Percentiles rank a stretch among this genome's conserved stretches.
These are phyloP conservation scores for Persicaria maculosa DNA, from an alignment of 148 eudicot genomes.

Conservation along the genomic window DNA sequence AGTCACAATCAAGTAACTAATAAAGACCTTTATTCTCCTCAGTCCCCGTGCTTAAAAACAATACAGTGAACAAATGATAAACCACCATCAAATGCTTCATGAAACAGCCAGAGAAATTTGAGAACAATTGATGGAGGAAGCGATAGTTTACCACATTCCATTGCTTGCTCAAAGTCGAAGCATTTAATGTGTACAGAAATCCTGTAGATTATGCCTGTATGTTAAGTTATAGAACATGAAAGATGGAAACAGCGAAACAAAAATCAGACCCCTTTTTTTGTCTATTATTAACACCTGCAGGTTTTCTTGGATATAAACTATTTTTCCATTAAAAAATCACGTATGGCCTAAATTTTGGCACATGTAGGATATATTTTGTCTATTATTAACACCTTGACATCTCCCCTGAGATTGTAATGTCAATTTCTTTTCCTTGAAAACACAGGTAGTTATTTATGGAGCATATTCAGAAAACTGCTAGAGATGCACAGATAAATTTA, in stretches of 20 bases:
- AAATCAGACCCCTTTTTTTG: not conserved
- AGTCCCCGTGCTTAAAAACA: not conserved
- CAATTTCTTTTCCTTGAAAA: too few species aligned
- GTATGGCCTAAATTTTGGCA: too few species aligned
- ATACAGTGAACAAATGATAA: too few species aligned
- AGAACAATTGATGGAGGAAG: not conserved
- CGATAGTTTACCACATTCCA: constrained; percentile 56
- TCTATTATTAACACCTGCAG: too few species aligned
- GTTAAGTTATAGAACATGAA: constrained; percentile 10
- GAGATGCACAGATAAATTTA: not conserved
- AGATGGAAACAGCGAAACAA: not conserved
- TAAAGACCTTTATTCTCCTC: not conserved
- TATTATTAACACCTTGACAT: too few species aligned
- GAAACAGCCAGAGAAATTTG: not conserved
- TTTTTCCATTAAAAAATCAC: too few species aligned
- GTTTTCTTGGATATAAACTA: too few species aligned
- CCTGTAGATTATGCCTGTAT: constrained; percentile 39
- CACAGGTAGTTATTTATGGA: too few species aligned
- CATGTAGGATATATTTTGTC: too few species aligned
- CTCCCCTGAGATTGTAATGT: too few species aligned
- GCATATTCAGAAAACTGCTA: not conserved
- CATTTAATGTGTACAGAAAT: constrained; percentile 74
- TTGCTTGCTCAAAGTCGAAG: constrained; percentile 86
- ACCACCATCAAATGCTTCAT: not conserved
- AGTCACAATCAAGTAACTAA: not conserved